Evolutionary conservation across 164 flowering plant species (phyloP), one percentile per base, ranked within the genome.

Genomic region (Magnolia kwangsiensis): DNA sequence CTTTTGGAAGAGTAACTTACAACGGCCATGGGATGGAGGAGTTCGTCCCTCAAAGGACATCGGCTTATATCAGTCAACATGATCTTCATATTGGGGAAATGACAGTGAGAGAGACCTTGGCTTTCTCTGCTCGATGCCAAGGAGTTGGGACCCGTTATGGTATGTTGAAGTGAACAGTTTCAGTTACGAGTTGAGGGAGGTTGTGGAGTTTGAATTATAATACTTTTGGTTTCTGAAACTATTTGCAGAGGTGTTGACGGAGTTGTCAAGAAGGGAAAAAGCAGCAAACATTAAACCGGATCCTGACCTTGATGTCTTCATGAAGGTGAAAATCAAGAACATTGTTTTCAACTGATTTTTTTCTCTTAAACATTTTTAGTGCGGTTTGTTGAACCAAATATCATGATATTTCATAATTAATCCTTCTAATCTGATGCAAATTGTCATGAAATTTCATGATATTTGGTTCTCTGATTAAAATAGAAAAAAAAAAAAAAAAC

Each of bases 1-100:
- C 80, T 50, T 86, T 89, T 1, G 92, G 92, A 21, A 83, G 69
- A 67, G 85, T 90, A n/a, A 90, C 88, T 65, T 90, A 89, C 79
- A 90, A 90, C 84, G 95, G 95, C 6, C 91, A 89, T 80, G 83
- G 78, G 37, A 79, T 89, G 88, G 61, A 90, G 64, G 95, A 90
- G 78, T 90, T 90, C 85, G 88, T 89, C 20, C 92, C 92, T 8
- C 89, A 89, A 75, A 83, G 90, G 76, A 85, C 90, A 1, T 84
- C 91, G 13, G 89, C 91, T 19, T 90, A 90, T 73, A 87, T 90
- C 45, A 84, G 91, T 77, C 93, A 90, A 74, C 73, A 89, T 73
- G 90, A 90, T 80, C 79, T 85, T 23, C 91, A 89, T 78, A 82
- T 87, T 0, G 93, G 90, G 51, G 90, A 88, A 78, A 80, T 88